Evolutionary conservation across 176 grass and related monocot species (phyloP), one percentile per base, ranked within the genome.

Genomic region (Leersia perrieri): DNA sequence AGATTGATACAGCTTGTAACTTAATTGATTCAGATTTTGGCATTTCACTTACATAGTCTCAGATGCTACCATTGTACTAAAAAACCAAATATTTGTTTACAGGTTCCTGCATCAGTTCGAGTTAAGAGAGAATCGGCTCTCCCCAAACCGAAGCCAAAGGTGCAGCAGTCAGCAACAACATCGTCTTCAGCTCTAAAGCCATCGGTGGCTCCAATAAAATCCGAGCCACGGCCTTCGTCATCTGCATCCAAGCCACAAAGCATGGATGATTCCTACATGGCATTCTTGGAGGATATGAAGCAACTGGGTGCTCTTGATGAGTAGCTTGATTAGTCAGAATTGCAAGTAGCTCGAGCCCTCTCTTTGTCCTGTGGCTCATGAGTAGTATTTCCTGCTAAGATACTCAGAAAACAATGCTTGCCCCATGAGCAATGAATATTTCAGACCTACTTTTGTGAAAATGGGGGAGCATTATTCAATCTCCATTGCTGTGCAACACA

Each of bases 231-330:
- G 36, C 62, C 80, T 78, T 41, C 77, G 7, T 36, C 84, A 10
- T 79, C 84, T 42, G 81, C 60, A 79, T 75, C 83, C 13, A 98
- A 99, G 84, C 78, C 82, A 14, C 96, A 88, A 79, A 99, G 93
- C 63, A 94, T 95, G 1, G 96, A 99, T 40, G 96, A 99, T 57
- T 99, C 96, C 3, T 99, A 99, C 68, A 91, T 90, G 87, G 93
- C 92, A 63, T 99, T 99, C 88, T 84, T 99, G 93, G 96, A 95
- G 86, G 94, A 97, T 74, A 93, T 97, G 94, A 97, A 95, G 69
- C 82, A 90, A 61, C 60, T 99, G 41, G 96, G 96, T 44, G 96
- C 96, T 11, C 88, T 99, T 42, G 89, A 99, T 79, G 82, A 86
- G 51, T 99, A 89, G 73, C 42, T 51, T 81, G 1, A 27, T 11